These are phyloP conservation scores for Ogataea sp. DNA, from an alignment of 805 yeast species.

Conservation along the genomic window DNA sequence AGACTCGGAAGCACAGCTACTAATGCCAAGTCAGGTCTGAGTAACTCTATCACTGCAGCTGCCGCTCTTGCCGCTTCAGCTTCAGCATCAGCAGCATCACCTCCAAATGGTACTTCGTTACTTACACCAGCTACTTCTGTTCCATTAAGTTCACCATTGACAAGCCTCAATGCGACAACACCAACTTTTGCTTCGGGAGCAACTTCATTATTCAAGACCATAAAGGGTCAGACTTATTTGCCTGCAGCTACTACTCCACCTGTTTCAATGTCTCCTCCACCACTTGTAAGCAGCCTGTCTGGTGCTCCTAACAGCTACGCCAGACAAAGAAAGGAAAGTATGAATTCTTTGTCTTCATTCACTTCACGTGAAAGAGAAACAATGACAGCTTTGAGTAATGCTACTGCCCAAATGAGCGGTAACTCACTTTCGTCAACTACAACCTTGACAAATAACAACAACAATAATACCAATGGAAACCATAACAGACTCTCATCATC, in stretches of 20 bases:
- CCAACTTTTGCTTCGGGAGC: slow-evolving; percentile 6
- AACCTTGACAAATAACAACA: slow-evolving; percentile 1
- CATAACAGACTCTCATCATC: too few species aligned
- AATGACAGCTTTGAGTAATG: neutral
- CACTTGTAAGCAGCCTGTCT: too few species aligned
- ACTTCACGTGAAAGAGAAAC: neutral
- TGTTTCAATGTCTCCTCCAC: too few species aligned
- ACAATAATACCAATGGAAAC: too few species aligned
- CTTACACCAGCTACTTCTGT: neutral
- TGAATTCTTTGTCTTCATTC: slow-evolving; percentile 1
- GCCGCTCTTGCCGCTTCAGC: neutral
- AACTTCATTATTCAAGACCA: neutral
- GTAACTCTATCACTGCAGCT: too few species aligned
- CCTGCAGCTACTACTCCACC: neutral
- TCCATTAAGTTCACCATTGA: neutral
- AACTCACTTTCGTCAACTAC: slow-evolving; percentile 6
- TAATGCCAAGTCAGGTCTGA: too few species aligned
- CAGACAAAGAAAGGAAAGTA: slow-evolving; percentile 1
- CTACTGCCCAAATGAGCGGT: too few species aligned
- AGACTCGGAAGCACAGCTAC: too few species aligned
- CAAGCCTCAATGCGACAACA: slow-evolving; percentile 1
- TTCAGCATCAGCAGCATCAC: neutral
- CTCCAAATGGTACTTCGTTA: neutral
- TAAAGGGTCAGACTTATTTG: neutral
- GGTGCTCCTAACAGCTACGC: too few species aligned